These are phyloP conservation scores for Funneliformis geosporum DNA, from an alignment of 192 early-diverging fungal genomes.

Conservation along the genomic window DNA sequence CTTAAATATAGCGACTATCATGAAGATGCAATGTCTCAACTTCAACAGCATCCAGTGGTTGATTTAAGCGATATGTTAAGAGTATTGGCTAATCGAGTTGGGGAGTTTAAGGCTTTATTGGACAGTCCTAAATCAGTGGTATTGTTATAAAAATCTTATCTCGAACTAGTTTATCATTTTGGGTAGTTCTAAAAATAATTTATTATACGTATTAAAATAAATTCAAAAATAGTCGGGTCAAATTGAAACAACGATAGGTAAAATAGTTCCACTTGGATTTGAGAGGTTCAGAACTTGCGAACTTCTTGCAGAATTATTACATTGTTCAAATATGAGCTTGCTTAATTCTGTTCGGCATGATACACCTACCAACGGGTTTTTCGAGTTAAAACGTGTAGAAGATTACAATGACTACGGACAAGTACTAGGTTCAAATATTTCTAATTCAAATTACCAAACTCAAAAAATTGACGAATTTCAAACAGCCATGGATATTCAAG, in stretches of 20 bases:
- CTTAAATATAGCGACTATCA: slow-evolving; percentile 41
- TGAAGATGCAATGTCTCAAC: slow-evolving; percentile 37
- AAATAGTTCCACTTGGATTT: slow-evolving; percentile 83
- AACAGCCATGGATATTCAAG: neutral
- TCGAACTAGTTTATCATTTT: neutral
- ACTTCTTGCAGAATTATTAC: slow-evolving; percentile 96
- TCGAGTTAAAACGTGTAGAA: slow-evolving; percentile 29
- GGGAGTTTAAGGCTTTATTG: slow-evolving; percentile 78
- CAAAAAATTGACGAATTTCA: slow-evolving; percentile 10
- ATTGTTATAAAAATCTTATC: slow-evolving; percentile 26
- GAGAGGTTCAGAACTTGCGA: slow-evolving; percentile 96
- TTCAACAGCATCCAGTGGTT: slow-evolving; percentile 47
- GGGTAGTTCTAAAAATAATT: neutral
- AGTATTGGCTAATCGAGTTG: slow-evolving; percentile 76
- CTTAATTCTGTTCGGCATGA: slow-evolving; percentile 55
- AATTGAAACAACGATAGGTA: slow-evolving; percentile 79
- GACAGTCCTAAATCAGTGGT: slow-evolving; percentile 73
- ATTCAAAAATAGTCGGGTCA: slow-evolving; percentile 44
- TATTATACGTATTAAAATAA: neutral
- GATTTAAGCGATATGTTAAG: slow-evolving; percentile 90
- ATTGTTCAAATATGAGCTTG: slow-evolving; percentile 85
- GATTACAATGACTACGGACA: slow-evolving; percentile 20
- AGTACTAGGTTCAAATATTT: neutral
- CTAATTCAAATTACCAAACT: neutral
- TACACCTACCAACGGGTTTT: slow-evolving; percentile 42